A percentile compares a stretch with the other conserved stretches of the same genome.
Evolutionary conservation across 1,284 basidiomycete species (phyloP).

Genomic region (Wolfiporia cocos): DNA sequence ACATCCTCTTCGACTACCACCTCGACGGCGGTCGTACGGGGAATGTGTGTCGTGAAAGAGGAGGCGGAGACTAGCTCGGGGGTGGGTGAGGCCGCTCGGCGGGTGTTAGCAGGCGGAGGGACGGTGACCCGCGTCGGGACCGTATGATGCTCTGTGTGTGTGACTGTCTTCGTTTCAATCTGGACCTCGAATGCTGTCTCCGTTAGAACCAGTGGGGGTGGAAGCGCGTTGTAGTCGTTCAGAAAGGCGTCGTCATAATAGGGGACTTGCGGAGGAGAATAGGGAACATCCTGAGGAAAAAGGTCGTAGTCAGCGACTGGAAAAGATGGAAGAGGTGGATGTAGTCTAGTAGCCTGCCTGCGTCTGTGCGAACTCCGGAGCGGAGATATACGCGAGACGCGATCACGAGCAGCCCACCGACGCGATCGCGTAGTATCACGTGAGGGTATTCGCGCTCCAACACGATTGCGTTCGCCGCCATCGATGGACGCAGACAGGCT

Average conservation of each 20-base stretch:
- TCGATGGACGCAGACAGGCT: slow-evolving; percentile 30
- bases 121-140: slow-evolving; percentile 48
- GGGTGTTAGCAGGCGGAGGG: slow-evolving; percentile 73
- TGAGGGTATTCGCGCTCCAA: background rate
- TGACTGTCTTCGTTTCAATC: slow-evolving; percentile 59
- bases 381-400: slow-evolving; percentile 17
- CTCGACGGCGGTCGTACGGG: slow-evolving; percentile 66
- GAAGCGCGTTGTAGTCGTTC: slow-evolving; percentile 46
- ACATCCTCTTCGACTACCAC: slow-evolving; percentile 49
- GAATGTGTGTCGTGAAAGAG: slow-evolving; percentile 47
- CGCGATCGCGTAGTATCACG: background rate
- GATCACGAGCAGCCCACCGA: slow-evolving; percentile 33
- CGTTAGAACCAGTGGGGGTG: slow-evolving; percentile 50
- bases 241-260: slow-evolving; percentile 3
- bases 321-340: slow-evolving; percentile 21
- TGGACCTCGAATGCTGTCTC: slow-evolving; percentile 37
- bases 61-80: slow-evolving; percentile 55
- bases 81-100: slow-evolving; percentile 64
- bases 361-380: slow-evolving; percentile 12
- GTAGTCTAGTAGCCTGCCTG: slow-evolving; percentile 38
- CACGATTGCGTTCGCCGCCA: slow-evolving; percentile 27
- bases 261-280: background rate
- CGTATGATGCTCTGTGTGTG: slow-evolving; percentile 49
- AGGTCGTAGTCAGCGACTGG: slow-evolving; percentile 33
- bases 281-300: slow-evolving; percentile 22